Base-by-base conservation (phyloP, 1,139 yeast species). In the Geotrichum candidum region DNA sequence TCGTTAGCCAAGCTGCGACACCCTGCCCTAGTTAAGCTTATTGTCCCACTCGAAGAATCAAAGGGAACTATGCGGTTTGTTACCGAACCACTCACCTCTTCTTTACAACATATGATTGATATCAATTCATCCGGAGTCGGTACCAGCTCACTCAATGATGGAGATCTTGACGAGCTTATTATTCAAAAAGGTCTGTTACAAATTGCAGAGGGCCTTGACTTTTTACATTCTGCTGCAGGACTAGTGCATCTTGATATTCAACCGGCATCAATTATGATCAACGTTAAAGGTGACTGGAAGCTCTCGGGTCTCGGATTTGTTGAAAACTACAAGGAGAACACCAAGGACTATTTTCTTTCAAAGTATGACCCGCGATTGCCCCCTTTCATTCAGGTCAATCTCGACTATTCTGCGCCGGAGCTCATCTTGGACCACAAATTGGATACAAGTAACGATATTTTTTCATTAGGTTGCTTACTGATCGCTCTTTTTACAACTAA, bases 211-310 rank as follows among this genome's bases (percentile, higher is more conserved):
- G 96, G 92, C 0, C 74, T 94, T 54, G 87, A 87, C 66, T 94
- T 94, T 70, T 80, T 94, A 55, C 97, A 94, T 72, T 83, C 84
- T 64, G 83, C 84, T 63, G 89, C 96, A 33, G 82, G 85, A 23
- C 82, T 85, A 41, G 87, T 90, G 18, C 97, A 92, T 75, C 75
- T 88, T 67, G 90, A 91, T 67, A 68, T 95, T 41, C 87, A 86
- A 66, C 99, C 99, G 0, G 77, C 82, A 15, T 84, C 96, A 0
- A 79, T 94, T 0, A 82, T 87, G 64, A 81, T 94, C 31, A 92
- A 88, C 67, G 86, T 84, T 52, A 91, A 88, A 67, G 95, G 96
- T 1, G 99, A 94, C 74, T 95, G 98, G 98, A 94, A 92, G 73
- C 73, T 94, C 2, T 82, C 88, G 9, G 97, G 98, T 0, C 81